Conservation (phyloP, 352 stramenopile species). For the Phytophthora sp. region DNA sequence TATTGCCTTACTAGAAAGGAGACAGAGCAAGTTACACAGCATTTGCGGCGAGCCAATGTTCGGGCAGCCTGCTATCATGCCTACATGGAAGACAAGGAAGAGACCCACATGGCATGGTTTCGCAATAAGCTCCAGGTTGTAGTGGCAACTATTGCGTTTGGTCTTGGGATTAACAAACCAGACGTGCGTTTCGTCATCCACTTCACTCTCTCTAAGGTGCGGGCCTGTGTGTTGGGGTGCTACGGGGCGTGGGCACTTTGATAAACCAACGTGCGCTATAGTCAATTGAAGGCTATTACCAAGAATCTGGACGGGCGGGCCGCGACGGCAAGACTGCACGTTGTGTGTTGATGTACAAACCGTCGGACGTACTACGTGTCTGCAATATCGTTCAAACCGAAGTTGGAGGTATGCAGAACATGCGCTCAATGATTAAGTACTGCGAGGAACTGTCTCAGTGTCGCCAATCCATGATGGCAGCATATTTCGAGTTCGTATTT, state of each 20-base stretch:
- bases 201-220: conserved; percentile 83
- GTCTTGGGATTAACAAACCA: conserved; percentile 94
- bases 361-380: conserved; percentile 78
- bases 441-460: conserved; percentile 45
- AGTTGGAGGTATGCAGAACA: conserved; percentile 65
- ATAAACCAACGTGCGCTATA: conserved; percentile 28
- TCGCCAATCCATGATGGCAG: conserved; percentile 52
- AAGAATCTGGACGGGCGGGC: conserved; percentile 96
- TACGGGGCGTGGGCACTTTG: no score
- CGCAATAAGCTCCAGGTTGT: conserved; percentile 82
- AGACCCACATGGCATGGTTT: conserved; percentile 68
- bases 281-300: conserved; percentile 97
- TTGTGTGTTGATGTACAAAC: conserved; percentile 90
- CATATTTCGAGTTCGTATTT: conserved; percentile 60
- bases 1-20: conserved; percentile 94
- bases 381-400: conserved; percentile 70
- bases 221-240: background rate
- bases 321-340: conserved; percentile 90
- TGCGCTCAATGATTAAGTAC: conserved; percentile 74
- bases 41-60: conserved; percentile 77
- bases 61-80: conserved; percentile 91
- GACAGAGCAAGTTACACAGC: conserved; percentile 85
- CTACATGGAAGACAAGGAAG: conserved; percentile 67
- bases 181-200: conserved; percentile 93
- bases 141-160: conserved; percentile 94